Evolutionary conservation across 768 basidiomycete species (phyloP).

Genomic region (Krasilnikovozyma curviuscula): DNA sequence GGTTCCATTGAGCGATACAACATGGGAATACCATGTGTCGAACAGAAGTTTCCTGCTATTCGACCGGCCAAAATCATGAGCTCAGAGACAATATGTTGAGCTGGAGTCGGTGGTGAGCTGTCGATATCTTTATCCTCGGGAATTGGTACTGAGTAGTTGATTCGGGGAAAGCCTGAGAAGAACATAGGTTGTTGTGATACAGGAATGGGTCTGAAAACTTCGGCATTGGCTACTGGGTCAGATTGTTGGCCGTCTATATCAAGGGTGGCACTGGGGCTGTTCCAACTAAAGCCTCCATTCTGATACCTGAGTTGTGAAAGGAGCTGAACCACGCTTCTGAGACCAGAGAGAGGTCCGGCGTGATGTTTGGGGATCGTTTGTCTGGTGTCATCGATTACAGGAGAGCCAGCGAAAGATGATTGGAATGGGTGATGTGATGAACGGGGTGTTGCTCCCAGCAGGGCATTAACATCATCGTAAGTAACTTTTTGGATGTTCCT

Average conservation of each 20-base stretch:
- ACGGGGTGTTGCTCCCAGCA: constrained; percentile 10
- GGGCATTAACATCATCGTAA: constrained; percentile 48
- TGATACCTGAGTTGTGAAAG: too few relatives aligned
- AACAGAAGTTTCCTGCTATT: constrained; percentile 50
- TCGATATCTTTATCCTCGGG: constrained; percentile 5
- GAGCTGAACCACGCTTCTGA: too few relatives aligned
- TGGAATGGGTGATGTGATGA: not conserved
- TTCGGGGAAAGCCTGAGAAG: constrained; percentile 36
- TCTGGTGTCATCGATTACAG: constrained; percentile 12
- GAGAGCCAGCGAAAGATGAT: not conserved
- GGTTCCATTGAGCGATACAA: constrained; percentile 36
- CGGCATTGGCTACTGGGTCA: not conserved
- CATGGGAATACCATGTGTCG: constrained; percentile 41
- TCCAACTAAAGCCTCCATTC: not conserved
- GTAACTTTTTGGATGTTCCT: constrained; percentile 43
- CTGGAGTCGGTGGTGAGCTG: constrained; percentile 34
- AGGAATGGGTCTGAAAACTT: constrained; percentile 6
- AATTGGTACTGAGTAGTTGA: constrained; percentile 32
- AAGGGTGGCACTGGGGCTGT: too few relatives aligned
- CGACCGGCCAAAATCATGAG: constrained; percentile 64
- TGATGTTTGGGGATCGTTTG: too few relatives aligned
- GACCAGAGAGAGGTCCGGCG: too few relatives aligned
- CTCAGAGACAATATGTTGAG: constrained; percentile 44
- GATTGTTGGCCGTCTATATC: too few relatives aligned
- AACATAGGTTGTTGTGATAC: constrained; percentile 9